Conservation (phyloP, 768 basidiomycete species). For the Sporobolomyces phaffii region DNA sequence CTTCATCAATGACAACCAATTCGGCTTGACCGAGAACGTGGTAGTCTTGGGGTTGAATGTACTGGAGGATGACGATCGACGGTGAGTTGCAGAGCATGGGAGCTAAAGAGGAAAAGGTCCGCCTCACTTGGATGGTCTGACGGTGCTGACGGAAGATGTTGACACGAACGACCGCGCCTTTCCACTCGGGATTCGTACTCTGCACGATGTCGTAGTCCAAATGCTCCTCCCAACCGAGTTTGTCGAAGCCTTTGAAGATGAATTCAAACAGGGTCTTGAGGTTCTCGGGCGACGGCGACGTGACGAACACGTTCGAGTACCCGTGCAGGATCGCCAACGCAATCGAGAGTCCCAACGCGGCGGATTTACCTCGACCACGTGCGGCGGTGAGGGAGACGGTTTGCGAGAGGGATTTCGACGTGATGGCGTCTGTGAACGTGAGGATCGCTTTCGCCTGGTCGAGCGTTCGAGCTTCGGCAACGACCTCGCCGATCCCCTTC, state of each 20-base stretch:
- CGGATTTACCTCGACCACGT: conserved; percentile 93
- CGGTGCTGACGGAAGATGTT: conserved; percentile 88
- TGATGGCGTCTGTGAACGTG: conserved; percentile 88
- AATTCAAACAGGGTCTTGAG: conserved; percentile 97
- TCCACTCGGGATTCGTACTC: conserved; percentile 88
- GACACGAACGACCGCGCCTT: conserved; percentile 89
- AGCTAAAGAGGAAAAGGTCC: no score
- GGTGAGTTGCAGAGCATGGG: no score
- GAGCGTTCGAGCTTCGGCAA: conserved; percentile 81
- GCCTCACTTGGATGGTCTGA: conserved; percentile 83
- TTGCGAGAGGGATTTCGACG: conserved; percentile 78
- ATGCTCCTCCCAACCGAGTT: conserved; percentile 91
- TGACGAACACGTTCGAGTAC: conserved; percentile 96
- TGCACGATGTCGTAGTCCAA: conserved; percentile 96
- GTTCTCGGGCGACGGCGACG: conserved; percentile 94
- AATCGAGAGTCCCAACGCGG: conserved; percentile 89
- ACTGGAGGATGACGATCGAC: conserved; percentile 58
- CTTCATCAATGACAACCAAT: conserved; percentile 94
- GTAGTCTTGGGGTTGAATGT: conserved; percentile 95
- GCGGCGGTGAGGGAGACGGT: conserved; percentile 92
- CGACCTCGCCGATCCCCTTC: conserved; percentile 78
- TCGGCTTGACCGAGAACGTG: conserved; percentile 98
- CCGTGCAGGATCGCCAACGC: conserved; percentile 87
- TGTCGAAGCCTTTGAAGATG: conserved; percentile 92
- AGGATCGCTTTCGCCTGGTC: conserved; percentile 90